phyloP scores from a whole-genome alignment of 1,284 basidiomycete species.

The Sanghuangporus weigelae region DNA sequence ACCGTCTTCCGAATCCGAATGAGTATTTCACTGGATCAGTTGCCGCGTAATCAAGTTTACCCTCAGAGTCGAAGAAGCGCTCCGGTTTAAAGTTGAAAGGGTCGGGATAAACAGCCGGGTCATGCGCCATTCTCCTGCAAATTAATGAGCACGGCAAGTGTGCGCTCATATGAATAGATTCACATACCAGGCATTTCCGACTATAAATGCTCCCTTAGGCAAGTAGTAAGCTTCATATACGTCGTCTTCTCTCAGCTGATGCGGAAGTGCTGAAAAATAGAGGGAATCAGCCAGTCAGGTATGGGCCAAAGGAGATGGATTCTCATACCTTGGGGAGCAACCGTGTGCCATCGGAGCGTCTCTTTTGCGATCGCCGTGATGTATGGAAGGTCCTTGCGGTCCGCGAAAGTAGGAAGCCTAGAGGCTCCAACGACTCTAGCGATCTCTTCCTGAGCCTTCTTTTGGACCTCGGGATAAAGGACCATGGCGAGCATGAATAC shows the following conservation, averaged over 20 bases:
- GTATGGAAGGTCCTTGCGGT: constrained; percentile 57
- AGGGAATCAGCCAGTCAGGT: not conserved
- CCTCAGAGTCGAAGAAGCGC: constrained; percentile 11
- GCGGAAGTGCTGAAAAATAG: constrained; percentile 16
- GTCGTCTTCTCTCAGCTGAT: constrained; percentile 17
- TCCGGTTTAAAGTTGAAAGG: constrained; percentile 15
- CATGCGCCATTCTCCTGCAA: constrained; percentile 17
- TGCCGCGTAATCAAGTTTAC: constrained; percentile 5
- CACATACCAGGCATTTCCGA: constrained; percentile 19
- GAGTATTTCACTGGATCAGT: constrained; percentile 11
- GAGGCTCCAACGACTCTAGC: constrained; percentile 54
- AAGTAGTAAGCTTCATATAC: constrained; percentile 18
- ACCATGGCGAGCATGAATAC: constrained; percentile 52
- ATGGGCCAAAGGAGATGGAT: not conserved
- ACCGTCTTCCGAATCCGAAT: constrained; percentile 17
- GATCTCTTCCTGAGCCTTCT: constrained; percentile 55
- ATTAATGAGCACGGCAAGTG: not conserved
- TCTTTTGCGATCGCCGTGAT: constrained; percentile 56
- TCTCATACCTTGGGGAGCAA: constrained; percentile 32
- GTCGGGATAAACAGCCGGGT: constrained; percentile 11
- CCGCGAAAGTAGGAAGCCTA: constrained; percentile 55
- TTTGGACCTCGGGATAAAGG: constrained; percentile 43
- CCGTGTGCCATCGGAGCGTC: constrained; percentile 57
- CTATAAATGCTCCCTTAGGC: constrained; percentile 17
- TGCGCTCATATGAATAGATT: too few species aligned